Percentiles rank a stretch among this genome's conserved stretches.
phyloP scores from a whole-genome alignment of 345 rosid species.

The Trapa incisa region DNA sequence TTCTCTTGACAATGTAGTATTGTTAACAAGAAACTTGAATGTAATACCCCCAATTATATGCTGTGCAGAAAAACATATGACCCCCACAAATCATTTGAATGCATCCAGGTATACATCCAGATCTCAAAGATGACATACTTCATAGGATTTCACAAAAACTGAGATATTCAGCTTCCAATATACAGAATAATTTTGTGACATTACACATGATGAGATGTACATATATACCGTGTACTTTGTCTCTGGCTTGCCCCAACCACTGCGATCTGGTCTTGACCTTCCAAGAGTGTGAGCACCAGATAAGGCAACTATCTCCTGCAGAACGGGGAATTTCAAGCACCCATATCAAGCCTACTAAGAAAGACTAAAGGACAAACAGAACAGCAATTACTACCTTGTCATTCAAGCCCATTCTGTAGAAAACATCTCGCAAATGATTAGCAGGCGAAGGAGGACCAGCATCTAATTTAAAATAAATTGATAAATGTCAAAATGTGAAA shows the following conservation, averaged over 20 bases:
- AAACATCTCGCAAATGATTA: conserved; percentile 67
- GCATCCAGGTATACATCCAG: neutral
- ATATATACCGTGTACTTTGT: conserved; percentile 78
- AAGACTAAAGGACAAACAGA: neutral
- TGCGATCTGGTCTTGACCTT: conserved; percentile 88
- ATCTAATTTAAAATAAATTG: conserved; percentile 24
- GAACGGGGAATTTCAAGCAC: neutral
- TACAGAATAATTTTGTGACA: neutral
- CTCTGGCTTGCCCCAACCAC: conserved; percentile 95
- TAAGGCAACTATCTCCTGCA: conserved; percentile 84
- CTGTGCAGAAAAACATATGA: neutral
- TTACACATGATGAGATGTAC: neutral
- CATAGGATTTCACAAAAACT: neutral
- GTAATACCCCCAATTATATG: neutral
- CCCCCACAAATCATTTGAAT: neutral
- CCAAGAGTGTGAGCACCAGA: conserved; percentile 98
- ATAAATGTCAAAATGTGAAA: conserved; percentile 8
- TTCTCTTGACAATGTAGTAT: neutral
- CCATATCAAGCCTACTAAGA: neutral
- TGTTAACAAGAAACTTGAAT: neutral
- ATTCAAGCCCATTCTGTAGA: conserved; percentile 86
- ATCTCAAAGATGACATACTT: neutral
- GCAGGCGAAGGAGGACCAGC: conserved; percentile 91
- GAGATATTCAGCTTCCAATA: neutral
- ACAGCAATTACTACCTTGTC: conserved; percentile 43